Conservation (phyloP, 2,329 filamentous ascomycete genomes). For the Bimuria novae-zelandiae region DNA sequence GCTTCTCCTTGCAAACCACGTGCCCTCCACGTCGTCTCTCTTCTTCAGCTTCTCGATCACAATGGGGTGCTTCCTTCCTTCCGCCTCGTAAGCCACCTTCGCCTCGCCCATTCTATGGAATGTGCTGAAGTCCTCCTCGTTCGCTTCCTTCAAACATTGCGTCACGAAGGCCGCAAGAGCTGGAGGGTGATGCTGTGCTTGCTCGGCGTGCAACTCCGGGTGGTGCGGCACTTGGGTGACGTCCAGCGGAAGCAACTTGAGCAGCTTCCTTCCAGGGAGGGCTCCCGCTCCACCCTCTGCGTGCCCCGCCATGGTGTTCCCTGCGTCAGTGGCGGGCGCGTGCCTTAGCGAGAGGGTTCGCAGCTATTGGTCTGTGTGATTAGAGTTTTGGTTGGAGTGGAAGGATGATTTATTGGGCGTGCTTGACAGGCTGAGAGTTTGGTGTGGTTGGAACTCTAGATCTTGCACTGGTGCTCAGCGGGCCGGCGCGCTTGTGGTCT, state of each 20-base stretch:
- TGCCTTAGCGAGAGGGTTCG: background rate
- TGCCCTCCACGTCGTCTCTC: conserved; percentile 49
- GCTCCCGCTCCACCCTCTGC: conserved; percentile 4
- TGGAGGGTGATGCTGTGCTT: background rate
- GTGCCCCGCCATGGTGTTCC: conserved; percentile 2
- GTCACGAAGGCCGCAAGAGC: conserved; percentile 1
- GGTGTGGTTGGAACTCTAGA: conserved; percentile 3
- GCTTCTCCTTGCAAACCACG: conserved; percentile 64
- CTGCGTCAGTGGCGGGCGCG: background rate
- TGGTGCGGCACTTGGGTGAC: conserved; percentile 10
- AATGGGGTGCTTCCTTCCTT: background rate
- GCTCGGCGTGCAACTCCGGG: conserved; percentile 3
- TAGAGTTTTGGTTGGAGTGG: background rate
- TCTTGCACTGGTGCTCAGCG: background rate
- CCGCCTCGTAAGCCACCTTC: background rate
- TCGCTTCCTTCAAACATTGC: conserved; percentile 2
- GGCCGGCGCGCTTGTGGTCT: background rate
- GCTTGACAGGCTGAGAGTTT: background rate
- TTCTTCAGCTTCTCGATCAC: conserved; percentile 19
- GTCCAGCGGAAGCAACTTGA: conserved; percentile 3
- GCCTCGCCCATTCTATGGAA: conserved; percentile 5
- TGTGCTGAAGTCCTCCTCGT: conserved; percentile 2
- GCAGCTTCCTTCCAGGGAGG: background rate
- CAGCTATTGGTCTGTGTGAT: background rate
- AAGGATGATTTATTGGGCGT: background rate